These are phyloP conservation scores for Sclerospora graminicola DNA, from an alignment of 352 stramenopile genomes.

Conservation along the genomic window DNA sequence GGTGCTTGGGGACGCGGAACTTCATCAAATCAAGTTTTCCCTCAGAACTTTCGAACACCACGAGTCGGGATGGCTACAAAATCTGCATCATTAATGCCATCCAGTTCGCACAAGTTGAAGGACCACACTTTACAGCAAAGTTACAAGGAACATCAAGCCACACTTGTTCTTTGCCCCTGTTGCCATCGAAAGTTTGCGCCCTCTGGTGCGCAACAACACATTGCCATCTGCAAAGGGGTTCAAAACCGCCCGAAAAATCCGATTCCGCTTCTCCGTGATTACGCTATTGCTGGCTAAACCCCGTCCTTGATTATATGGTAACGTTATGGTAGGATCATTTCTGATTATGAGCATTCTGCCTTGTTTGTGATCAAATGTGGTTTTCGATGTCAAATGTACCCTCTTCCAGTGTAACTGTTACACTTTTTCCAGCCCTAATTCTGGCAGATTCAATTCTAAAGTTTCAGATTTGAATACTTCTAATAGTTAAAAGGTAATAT, in stretches of 20 bases:
- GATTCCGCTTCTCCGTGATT: constrained; percentile 55
- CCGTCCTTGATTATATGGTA: too few species aligned
- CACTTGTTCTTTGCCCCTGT: constrained; percentile 69
- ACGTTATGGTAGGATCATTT: too few species aligned
- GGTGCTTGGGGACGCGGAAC: constrained; percentile 55
- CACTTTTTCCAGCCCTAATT: too few species aligned
- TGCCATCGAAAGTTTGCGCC: constrained; percentile 75
- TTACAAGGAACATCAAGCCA: constrained; percentile 71
- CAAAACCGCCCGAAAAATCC: constrained; percentile 73
- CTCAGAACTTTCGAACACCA: constrained; percentile 4
- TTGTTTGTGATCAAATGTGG: too few species aligned
- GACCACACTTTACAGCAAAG: constrained; percentile 59
- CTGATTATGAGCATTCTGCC: too few species aligned
- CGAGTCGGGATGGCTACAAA: constrained; percentile 8
- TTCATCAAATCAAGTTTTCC: constrained; percentile 6
- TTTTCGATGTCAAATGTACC: too few species aligned
- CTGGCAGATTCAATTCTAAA: too few species aligned
- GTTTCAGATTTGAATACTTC: too few species aligned
- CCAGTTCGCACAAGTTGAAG: constrained; percentile 24
- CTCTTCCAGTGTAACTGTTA: too few species aligned
- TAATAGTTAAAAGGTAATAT: too few species aligned
- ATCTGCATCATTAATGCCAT: constrained; percentile 5
- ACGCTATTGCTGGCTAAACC: constrained; percentile 53
- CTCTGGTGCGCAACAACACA: constrained; percentile 74
- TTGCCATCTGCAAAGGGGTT: constrained; percentile 76